Conservation (phyloP, 1,284 basidiomycete species). For the Trametes pubescens region DNA sequence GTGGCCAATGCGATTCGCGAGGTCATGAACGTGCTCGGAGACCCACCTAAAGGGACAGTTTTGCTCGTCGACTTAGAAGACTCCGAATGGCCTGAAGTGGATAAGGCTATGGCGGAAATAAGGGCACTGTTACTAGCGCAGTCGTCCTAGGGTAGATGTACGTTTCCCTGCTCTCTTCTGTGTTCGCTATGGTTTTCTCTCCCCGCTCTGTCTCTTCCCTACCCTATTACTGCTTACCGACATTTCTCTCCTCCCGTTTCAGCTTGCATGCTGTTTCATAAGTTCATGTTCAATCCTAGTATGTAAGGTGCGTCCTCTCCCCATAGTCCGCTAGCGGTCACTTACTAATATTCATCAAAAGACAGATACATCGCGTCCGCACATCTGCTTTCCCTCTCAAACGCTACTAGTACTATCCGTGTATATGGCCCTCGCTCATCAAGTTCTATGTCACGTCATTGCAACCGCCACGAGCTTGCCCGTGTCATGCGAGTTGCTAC, state of each 20-base stretch:
- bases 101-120: neutral
- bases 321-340: too few relatives aligned
- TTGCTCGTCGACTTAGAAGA: neutral
- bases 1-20: neutral
- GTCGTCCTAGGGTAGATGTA: neutral
- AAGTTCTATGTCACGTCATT: too few relatives aligned
- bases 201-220: too few relatives aligned
- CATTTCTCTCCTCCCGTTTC: neutral
- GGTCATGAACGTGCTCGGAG: neutral
- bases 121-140: neutral
- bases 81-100: neutral
- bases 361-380: too few relatives aligned
- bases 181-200: neutral
- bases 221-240: too few relatives aligned
- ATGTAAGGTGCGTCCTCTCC: neutral
- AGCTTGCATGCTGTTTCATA: too few relatives aligned
- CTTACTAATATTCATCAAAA: too few relatives aligned
- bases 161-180: neutral
- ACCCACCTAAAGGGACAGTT: neutral
- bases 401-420: too few relatives aligned
- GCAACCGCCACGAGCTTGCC: too few relatives aligned
- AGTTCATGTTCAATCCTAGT: neutral
- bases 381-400: too few relatives aligned
- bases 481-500: constrained; percentile 21
- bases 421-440: too few relatives aligned